Conservation (phyloP, 345 rosid genomes). For the Iberis pinnata region DNA sequence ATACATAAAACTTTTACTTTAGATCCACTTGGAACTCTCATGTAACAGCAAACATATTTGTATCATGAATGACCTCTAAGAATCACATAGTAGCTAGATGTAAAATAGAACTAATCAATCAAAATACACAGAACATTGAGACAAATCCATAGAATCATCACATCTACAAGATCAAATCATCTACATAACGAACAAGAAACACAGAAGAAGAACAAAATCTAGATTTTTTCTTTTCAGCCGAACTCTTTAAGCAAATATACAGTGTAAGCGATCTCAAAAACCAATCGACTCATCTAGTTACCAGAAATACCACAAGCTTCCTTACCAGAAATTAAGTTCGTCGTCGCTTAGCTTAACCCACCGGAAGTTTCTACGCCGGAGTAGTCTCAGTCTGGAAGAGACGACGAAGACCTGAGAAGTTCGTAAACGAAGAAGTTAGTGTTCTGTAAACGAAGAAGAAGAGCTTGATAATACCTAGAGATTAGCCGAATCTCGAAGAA, state of each 20-base stretch:
- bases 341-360: constrained; percentile 14
- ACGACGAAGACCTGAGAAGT: constrained; percentile 15
- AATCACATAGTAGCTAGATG: not conserved
- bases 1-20: not conserved
- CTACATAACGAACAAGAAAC: not conserved
- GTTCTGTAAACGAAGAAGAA: too few relatives aligned
- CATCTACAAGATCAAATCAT: not conserved
- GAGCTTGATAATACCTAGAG: too few relatives aligned
- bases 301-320: not conserved
- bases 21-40: not conserved
- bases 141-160: not conserved
- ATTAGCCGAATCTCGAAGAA: too few relatives aligned
- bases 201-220: not conserved
- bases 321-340: constrained; percentile 19
- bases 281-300: constrained; percentile 7
- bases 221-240: not conserved
- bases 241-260: not conserved
- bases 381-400: constrained; percentile 7
- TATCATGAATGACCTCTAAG: not conserved
- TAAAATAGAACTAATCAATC: not conserved
- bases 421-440: too few relatives aligned
- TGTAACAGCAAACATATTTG: not conserved
- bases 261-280: constrained; percentile 11
- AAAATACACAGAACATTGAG: not conserved
- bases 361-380: constrained; percentile 7